Evolutionary conservation across 2,329 filamentous ascomycete genomes (phyloP), one percentile per base, ranked within the genome.

Genomic region (Monilinia laxa): DNA sequence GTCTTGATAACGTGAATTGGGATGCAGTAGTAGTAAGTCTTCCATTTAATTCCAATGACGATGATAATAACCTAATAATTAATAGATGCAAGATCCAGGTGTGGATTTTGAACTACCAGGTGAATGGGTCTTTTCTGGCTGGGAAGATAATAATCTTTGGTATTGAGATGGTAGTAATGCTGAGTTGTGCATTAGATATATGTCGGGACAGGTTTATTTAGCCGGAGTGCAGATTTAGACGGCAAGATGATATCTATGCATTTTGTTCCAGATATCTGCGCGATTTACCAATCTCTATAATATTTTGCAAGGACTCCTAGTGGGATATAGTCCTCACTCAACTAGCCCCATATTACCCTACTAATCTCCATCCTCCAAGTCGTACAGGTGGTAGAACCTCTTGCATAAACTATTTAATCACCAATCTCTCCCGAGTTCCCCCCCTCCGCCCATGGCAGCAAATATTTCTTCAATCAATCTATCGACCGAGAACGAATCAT

Each of bases 81-180:
- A 12, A 9, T 18, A 65, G 51, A 66, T 71, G 64, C 62, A 68
- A 56, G 70, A 71, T 54, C 60, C 66, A 62, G 55, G 38, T 20
- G 65, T 67, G 63, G 56, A 70, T 23, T 72, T 72, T 23, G 59
- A 52, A n/a, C 16, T 64, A 6, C 55, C 66, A 53, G 66, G 64
- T 10, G 53, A 64, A 31, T 68, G 66, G 66, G 57, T 68, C n/a
- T 68, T 66, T n/a, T 63, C 67, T 25, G 51, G 35, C 18, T 67
- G 58, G 57, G 62, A 65, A 7, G 28, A 68, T 55, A 51, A 23
- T 42, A 47, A 20, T 54, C 25, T 49, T 38, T 28, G 56, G 20
- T 14, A 35, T 35, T 55, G n/a, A 58, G 14, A 20, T 23, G n/a
- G 5, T 12, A 3, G 3, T 5, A 1, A 7, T 18, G 4, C 25